phyloP scores from a whole-genome alignment of 2,329 filamentous ascomycete genomes.

The Diplodia sapinea region DNA sequence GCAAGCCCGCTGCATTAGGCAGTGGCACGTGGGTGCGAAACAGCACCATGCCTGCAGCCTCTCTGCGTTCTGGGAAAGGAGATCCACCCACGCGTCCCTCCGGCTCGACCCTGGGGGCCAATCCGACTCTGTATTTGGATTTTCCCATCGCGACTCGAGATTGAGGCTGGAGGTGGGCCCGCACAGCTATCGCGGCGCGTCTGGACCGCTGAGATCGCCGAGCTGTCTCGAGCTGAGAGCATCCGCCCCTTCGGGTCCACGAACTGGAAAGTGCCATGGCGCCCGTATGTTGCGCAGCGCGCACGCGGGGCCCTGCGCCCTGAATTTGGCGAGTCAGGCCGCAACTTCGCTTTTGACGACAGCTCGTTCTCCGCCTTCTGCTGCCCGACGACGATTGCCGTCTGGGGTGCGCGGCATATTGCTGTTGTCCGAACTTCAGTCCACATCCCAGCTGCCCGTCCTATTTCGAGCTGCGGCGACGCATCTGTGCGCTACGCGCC shows the following conservation, averaged over 20 bases:
- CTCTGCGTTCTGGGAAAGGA: not conserved
- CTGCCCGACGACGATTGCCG: constrained; percentile 12
- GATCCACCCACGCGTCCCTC: not conserved
- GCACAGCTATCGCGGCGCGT: not conserved
- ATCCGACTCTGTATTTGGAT: constrained; percentile 4
- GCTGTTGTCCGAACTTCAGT: not conserved
- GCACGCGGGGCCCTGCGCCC: constrained; percentile 21
- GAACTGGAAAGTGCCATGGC: constrained; percentile 12
- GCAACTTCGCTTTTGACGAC: constrained; percentile 12
- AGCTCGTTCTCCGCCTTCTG: constrained; percentile 6
- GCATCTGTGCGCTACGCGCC: constrained; percentile 6
- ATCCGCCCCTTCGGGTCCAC: constrained; percentile 11
- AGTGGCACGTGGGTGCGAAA: constrained; percentile 25
- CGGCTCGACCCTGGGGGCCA: constrained; percentile 9
- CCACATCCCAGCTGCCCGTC: not conserved
- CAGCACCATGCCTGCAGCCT: constrained; percentile 3
- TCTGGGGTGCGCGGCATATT: constrained; percentile 6
- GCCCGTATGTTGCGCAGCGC: constrained; percentile 25
- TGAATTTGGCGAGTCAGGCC: constrained; percentile 6
- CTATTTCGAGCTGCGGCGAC: constrained; percentile 16
- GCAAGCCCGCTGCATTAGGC: constrained; percentile 8
- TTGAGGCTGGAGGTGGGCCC: constrained; percentile 16
- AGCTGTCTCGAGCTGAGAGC: constrained; percentile 13
- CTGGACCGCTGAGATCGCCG: constrained; percentile 25
- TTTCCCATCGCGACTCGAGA: constrained; percentile 18